A percentile compares a stretch with the other conserved stretches of the same genome.
Conservation (phyloP, 1,284 basidiomycete genomes). For the Leccinum pachyderme region DNA sequence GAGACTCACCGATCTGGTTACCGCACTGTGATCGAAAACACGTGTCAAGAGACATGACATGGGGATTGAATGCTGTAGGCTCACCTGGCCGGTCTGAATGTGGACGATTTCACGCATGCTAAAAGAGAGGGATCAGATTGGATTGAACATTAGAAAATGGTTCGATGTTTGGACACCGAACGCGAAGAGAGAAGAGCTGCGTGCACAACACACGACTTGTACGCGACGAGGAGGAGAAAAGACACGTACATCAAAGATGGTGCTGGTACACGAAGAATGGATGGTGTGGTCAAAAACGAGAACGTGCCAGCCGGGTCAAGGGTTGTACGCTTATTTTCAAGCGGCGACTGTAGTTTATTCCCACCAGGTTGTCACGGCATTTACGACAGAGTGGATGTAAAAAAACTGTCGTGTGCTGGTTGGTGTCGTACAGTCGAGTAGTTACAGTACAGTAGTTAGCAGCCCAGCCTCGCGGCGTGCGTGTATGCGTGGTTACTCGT, state of each 20-base stretch:
- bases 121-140: constrained; percentile 33
- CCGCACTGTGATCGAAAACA: constrained; percentile 66
- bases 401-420: not conserved
- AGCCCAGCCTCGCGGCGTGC: constrained; percentile 3
- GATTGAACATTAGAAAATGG: constrained; percentile 13
- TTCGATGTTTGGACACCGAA: constrained; percentile 43
- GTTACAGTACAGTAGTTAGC: not conserved
- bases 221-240: constrained; percentile 16
- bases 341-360: constrained; percentile 34
- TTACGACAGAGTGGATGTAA: constrained; percentile 19
- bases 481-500: too few relatives aligned
- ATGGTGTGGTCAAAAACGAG: constrained; percentile 38
- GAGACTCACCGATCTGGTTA: constrained; percentile 87
- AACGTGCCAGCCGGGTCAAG: constrained; percentile 35
- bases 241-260: constrained; percentile 36
- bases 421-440: not conserved
- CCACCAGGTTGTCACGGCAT: constrained; percentile 12
- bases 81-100: constrained; percentile 92
- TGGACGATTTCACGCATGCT: constrained; percentile 98
- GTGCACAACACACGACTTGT: not conserved
- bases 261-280: constrained; percentile 35
- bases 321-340: constrained; percentile 39
- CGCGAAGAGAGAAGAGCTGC: constrained; percentile 28
- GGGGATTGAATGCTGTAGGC: constrained; percentile 17
- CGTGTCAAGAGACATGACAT: constrained; percentile 10